Evolutionary conservation across 768 basidiomycete species (phyloP).

Genomic region (Jaapia argillacea): DNA sequence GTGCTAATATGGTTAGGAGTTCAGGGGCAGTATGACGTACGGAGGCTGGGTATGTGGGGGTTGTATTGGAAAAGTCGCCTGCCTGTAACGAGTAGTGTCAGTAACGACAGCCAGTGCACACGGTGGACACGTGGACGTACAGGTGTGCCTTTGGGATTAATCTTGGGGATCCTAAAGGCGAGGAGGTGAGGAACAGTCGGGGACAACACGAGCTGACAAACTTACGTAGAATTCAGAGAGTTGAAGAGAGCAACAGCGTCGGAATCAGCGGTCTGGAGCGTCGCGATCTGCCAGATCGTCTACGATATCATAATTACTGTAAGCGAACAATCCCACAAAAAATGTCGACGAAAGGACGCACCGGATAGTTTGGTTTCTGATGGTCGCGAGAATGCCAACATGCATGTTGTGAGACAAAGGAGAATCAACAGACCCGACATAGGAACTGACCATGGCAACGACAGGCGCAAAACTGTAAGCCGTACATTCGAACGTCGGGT

Average conservation of each 20-base stretch:
- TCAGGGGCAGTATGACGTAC: conserved; percentile 47
- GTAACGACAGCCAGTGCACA: conserved; percentile 7
- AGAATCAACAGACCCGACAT: background rate
- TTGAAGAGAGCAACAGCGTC: background rate
- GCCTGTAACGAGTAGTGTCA: conserved; percentile 8
- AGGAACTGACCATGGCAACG: background rate
- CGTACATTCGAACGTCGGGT: background rate
- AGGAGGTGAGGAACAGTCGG: background rate
- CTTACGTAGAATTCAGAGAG: background rate
- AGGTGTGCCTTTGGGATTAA: background rate
- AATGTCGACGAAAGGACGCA: background rate
- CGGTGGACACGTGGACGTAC: conserved; percentile 7
- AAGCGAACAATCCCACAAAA: background rate
- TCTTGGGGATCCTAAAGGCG: background rate
- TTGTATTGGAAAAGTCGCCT: conserved; percentile 22
- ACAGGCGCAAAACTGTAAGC: background rate
- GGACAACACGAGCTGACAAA: too few species aligned
- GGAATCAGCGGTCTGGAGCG: background rate
- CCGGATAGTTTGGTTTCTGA: background rate
- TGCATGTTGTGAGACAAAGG: background rate
- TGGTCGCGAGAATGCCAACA: too few species aligned
- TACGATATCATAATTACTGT: background rate
- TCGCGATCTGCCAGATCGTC: background rate
- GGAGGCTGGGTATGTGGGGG: conserved; percentile 21
- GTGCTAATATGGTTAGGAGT: conserved; percentile 5